Base-by-base conservation (phyloP, 2,329 filamentous ascomycete species). In the Trichoderma gracile region DNA sequence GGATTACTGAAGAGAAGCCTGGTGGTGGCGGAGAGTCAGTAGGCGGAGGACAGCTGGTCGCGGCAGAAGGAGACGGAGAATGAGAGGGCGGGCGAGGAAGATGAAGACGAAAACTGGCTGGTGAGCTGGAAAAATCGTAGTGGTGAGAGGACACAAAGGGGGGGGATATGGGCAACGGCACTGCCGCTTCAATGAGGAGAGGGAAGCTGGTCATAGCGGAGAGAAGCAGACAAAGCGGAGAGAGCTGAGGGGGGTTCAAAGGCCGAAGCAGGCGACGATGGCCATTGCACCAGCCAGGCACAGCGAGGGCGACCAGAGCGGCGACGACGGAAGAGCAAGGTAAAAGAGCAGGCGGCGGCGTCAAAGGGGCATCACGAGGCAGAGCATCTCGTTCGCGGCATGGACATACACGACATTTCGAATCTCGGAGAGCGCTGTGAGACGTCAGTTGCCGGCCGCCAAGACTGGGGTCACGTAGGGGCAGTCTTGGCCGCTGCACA, bases 1-100 rank as follows among this genome's bases (percentile, higher is more conserved):
- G 84, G 84, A 74, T 86, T 86, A 76, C 81, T 86, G 74, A 87
- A 85, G 66, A 87, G 78, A 73, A 86, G 80, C 76, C 84, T 86
- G 30, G 38, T 27, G 23, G 38, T 30, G 19, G 38, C 21, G 19
- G n/a, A 43, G 53, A n/a, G 64, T 63, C 64, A 65, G 64, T 30
- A 63, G 43, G 45, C 19, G 49, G 63, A 25, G 58, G 56, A 42
- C 33, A 14, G 12, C 10, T 38, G 33, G 60, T 19, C 25, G 46
- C 57, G 57, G 21, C 43, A 43, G 49, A 21, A 52, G 46, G 14
- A 30, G 55, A 49, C 15, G 42, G 2, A 19, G 5, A 53, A 5
- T 10, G 12, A 57, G 10, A 23, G 49, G 1, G 15, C 30, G 47
- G n/a, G 25, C 10, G 30, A 52, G 25, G 10, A 23, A 2, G 33